Evolutionary conservation across 2,329 filamentous ascomycete genomes (phyloP).

Genomic region (Neonectria magnoliae): DNA sequence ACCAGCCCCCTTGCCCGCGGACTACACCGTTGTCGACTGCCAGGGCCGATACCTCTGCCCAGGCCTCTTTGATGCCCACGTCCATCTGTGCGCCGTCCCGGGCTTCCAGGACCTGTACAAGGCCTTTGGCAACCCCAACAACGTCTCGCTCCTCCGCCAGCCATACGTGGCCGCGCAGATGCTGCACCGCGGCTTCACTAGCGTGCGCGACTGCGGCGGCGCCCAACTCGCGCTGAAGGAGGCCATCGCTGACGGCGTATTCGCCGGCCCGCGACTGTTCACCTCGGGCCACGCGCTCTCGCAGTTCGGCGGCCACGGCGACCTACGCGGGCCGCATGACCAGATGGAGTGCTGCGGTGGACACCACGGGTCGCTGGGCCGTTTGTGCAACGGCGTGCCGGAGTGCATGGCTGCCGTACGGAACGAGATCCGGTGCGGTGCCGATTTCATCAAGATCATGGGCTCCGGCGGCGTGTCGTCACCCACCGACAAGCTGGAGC

Average conservation of each 20-base stretch:
- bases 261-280: conserved; percentile 65
- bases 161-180: conserved; percentile 59
- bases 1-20: background rate
- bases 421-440: conserved; percentile 64
- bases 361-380: conserved; percentile 45
- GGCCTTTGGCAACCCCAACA: conserved; percentile 44
- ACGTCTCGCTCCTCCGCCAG: conserved; percentile 55
- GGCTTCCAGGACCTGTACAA: conserved; percentile 41
- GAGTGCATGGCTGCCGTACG: conserved; percentile 62
- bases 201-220: conserved; percentile 66
- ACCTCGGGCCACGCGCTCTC: conserved; percentile 63
- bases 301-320: conserved; percentile 68
- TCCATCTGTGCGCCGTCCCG: conserved; percentile 45
- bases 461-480: conserved; percentile 64
- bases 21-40: conserved; percentile 33
- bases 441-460: conserved; percentile 73
- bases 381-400: conserved; percentile 62
- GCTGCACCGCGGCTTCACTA: conserved; percentile 66
- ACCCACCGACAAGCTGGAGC: conserved; percentile 62
- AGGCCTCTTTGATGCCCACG: conserved; percentile 46
- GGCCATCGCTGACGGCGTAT: conserved; percentile 62
- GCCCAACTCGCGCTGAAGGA: conserved; percentile 63
- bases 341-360: conserved; percentile 57
- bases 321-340: conserved; percentile 55
- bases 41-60: conserved; percentile 43